These are phyloP conservation scores for Neofusicoccum parvum DNA, from an alignment of 2,329 filamentous ascomycete genomes.

Conservation along the genomic window DNA sequence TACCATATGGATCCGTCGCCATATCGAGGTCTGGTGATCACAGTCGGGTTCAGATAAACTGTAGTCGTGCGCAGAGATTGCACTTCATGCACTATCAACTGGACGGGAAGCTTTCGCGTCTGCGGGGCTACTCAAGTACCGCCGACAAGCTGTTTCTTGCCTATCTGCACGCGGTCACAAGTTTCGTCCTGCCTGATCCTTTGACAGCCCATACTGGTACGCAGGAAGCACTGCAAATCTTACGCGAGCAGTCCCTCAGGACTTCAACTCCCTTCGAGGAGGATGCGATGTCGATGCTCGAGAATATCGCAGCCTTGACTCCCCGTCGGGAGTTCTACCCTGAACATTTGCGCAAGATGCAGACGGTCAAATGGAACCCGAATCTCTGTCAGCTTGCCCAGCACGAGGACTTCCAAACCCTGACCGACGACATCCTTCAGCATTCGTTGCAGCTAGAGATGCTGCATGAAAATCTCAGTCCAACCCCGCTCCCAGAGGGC, in stretches of 20 bases:
- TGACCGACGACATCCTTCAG: constrained; percentile 22
- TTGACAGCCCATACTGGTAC: constrained; percentile 56
- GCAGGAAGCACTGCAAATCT: constrained; percentile 54
- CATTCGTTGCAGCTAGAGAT: constrained; percentile 40
- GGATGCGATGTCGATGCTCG: constrained; percentile 28
- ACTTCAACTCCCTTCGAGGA: constrained; percentile 48
- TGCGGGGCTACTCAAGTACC: background rate
- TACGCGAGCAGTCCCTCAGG: constrained; percentile 51
- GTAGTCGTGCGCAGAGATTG: background rate
- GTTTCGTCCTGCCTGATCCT: constrained; percentile 53
- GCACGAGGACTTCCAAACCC: constrained; percentile 24
- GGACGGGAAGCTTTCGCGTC: background rate
- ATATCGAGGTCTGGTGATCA: background rate
- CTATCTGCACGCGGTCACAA: constrained; percentile 59
- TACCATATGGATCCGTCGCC: background rate
- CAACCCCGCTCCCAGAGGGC: constrained; percentile 40
- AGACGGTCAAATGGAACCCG: constrained; percentile 44
- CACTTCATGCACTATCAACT: background rate
- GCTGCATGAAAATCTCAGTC: background rate
- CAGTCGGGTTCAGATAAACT: background rate
- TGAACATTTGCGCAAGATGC: constrained; percentile 42
- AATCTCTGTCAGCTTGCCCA: constrained; percentile 37
- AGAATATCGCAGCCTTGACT: constrained; percentile 33
- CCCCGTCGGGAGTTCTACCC: constrained; percentile 50
- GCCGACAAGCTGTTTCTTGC: constrained; percentile 54